Evolutionary conservation across 768 basidiomycete species (phyloP), one percentile per base, ranked within the genome.

Genomic region (Strobilomyces dryophilus): DNA sequence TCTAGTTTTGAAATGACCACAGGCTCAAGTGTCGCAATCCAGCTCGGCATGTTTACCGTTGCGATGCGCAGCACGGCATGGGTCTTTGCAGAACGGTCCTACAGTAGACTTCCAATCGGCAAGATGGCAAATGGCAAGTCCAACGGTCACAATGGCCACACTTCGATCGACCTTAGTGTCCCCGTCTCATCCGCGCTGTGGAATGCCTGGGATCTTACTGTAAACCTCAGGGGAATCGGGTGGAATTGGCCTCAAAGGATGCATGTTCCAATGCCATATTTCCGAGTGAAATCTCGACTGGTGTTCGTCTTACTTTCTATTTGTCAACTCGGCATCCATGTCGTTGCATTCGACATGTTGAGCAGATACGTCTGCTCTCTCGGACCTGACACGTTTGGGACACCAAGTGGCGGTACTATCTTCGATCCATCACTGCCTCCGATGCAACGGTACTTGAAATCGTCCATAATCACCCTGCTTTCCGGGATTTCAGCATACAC

Each of bases 401-500:
- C 61, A 14, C 55, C 62, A 7, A 35, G 58, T 4, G 74, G 74
- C 14, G 73, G 71, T 7, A 59, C 69, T 14, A 73, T 79, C 55
- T 74, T 72, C 42, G 70, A 71, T 49, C 50, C 69, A 8, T 65
- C 66, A 41, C 55, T 73, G 10, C 57, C 68, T 12, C 60, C 61
- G 14, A 32, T 75, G 62, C 46, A 55, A 51, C 69, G 71, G 27
- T 76, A 73, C 61, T 48, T 51, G n/a, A 76, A 74, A 40, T 79
- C 83, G 1, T 71, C 68, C 21, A 31, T 73, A 39, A 66, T 84
- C 36, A 72, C 78, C 32, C 44, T 74, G 40, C 58, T 77, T 24
- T 62, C 74, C 9, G 78, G 82, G n/a, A 52, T 75, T 52, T 50
- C 68, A 32, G 63, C 83, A 47, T 79, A 81, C 63, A 44, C 68